These are phyloP conservation scores for Dendrobium nobile DNA, from an alignment of 106 monocot species.

Conservation along the genomic window DNA sequence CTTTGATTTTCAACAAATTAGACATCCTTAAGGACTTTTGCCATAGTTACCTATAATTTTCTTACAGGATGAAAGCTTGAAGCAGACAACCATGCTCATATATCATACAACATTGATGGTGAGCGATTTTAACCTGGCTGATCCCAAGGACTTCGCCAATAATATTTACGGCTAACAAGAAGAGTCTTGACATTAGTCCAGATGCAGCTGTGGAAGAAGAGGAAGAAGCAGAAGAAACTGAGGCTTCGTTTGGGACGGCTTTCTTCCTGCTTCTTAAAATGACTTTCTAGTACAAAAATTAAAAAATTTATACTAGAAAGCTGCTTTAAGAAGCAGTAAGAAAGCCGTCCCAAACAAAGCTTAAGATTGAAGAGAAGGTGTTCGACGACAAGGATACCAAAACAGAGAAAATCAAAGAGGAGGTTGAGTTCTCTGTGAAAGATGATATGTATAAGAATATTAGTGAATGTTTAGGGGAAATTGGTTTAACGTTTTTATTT, in stretches of 20 bases:
- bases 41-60: neutral
- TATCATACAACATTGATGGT: slow-evolving; percentile 98
- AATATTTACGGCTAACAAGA: slow-evolving; percentile 76
- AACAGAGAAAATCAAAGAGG: slow-evolving; percentile 20
- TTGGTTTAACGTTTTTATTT: neutral
- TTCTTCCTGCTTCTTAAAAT: too few species aligned
- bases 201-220: slow-evolving; percentile 84
- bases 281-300: too few species aligned
- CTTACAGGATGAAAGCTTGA: slow-evolving; percentile 58
- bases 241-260: too few species aligned
- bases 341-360: too few species aligned
- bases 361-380: slow-evolving; percentile 14
- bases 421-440: slow-evolving; percentile 20
- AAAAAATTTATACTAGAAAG: too few species aligned
- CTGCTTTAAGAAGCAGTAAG: too few species aligned
- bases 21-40: neutral
- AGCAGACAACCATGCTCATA: slow-evolving; percentile 78
- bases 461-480: neutral
- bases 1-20: too few species aligned
- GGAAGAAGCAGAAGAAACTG: slow-evolving; percentile 47
- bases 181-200: slow-evolving; percentile 60
- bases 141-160: slow-evolving; percentile 89
- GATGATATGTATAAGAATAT: slow-evolving; percentile 55
- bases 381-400: slow-evolving; percentile 30
- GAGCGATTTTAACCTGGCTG: slow-evolving; percentile 72